Evolutionary conservation across 495 filamentous ascomycete species (phyloP).

Genomic region (Lophiotrema nucula): DNA sequence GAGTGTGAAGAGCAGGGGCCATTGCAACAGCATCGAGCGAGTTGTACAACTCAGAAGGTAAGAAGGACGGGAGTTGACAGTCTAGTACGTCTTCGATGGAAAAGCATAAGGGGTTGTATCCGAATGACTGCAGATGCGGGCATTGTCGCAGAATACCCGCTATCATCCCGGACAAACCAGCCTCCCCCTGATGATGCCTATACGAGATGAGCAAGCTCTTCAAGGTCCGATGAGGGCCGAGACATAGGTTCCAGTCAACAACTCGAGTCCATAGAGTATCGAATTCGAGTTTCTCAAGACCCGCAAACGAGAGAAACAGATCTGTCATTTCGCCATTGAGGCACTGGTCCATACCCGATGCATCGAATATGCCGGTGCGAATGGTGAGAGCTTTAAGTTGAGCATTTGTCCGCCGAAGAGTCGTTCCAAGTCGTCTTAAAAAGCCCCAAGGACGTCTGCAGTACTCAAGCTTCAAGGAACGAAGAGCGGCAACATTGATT

Average conservation of each 20-base stretch:
- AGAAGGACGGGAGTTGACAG: background rate
- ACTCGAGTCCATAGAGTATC: background rate
- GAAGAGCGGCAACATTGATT: constrained; percentile 8
- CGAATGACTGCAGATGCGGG: background rate
- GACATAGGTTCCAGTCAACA: constrained; percentile 6
- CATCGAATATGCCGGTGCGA: constrained; percentile 2
- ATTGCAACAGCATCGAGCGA: constrained; percentile 5
- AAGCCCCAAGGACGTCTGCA: constrained; percentile 6
- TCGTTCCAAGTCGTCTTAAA: constrained; percentile 1
- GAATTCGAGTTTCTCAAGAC: constrained; percentile 2
- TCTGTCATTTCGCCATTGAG: background rate
- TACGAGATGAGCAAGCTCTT: constrained; percentile 6
- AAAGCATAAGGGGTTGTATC: background rate
- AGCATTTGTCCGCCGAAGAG: background rate
- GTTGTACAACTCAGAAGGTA: background rate
- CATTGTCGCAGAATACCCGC: background rate
- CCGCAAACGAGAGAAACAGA: background rate
- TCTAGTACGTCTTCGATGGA: background rate
- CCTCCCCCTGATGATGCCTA: no score
- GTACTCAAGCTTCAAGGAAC: constrained; percentile 9
- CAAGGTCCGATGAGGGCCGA: constrained; percentile 9
- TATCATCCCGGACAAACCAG: background rate
- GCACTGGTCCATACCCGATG: background rate
- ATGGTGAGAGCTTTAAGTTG: constrained; percentile 18
- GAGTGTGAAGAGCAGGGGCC: constrained; percentile 6